These are phyloP conservation scores for Cylindrotheca fusiformis DNA, from an alignment of 108 stramenopile genomes.

Conservation along the genomic window DNA sequence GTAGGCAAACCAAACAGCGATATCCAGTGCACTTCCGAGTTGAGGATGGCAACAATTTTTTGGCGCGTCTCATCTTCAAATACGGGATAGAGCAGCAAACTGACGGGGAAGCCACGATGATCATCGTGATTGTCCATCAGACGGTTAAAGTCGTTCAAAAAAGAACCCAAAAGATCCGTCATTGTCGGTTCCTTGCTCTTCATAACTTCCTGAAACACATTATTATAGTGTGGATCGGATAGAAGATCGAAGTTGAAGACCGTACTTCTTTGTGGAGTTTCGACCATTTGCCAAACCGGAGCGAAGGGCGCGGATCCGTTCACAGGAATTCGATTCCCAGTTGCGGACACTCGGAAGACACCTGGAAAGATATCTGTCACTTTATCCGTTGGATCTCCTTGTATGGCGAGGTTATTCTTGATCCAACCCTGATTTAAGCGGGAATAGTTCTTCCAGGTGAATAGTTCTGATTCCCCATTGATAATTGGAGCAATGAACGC, in stretches of 20 bases:
- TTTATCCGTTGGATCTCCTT: not conserved
- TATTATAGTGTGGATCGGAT: not conserved
- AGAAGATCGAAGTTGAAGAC: constrained; percentile 5
- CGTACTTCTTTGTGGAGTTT: not conserved
- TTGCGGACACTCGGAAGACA: constrained; percentile 1
- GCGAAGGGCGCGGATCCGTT: not conserved
- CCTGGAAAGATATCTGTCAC: constrained; percentile 1
- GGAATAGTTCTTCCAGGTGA: constrained; percentile 22
- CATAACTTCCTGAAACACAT: not conserved
- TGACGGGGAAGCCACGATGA: not conserved
- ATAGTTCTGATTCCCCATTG: constrained; percentile 3
- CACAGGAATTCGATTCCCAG: not conserved
- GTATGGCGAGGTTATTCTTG: not conserved
- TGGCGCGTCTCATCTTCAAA: not conserved
- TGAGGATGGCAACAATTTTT: constrained; percentile 19
- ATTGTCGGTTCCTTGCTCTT: not conserved
- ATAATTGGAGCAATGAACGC: constrained; percentile 8
- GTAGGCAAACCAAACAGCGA: not conserved
- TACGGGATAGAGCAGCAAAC: constrained; percentile 16
- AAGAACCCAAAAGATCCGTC: not conserved
- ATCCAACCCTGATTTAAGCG: constrained; percentile 19
- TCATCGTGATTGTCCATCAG: not conserved
- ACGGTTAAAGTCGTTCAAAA: not conserved
- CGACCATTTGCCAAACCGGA: constrained; percentile 19
- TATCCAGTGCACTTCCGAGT: constrained; percentile 8